Base-by-base conservation (phyloP, 1,139 yeast species). In the Saccharomyces hybrid region DNA sequence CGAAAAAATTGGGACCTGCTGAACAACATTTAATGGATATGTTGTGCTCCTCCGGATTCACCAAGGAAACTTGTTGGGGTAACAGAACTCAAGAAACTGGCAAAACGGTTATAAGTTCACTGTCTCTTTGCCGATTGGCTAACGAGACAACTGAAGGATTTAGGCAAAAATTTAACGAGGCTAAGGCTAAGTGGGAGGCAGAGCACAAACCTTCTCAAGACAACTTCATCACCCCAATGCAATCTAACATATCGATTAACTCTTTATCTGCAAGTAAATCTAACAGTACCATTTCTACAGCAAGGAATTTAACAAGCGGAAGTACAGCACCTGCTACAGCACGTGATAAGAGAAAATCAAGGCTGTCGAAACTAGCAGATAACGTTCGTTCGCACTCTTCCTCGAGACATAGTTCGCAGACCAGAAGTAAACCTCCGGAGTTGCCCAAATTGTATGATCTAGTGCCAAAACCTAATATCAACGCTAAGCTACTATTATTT, bases 21-120 rank as follows among this genome's bases (percentile, higher is more conserved):
- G 99, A 95, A 70, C 93, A 87, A 68, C 98, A 93, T 71, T 76
- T 95, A 53, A 81, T 89, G 72, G 97, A 90, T 60, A 95, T 95
- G 99, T 78, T 95, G 53, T 90, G 97, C 65, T 79, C 95, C 0
- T 85, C 96, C 0, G 99, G 99, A 0, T 88, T 91, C 62, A 73
- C 76, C 4, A 73, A 79, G 7, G 76, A 77, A 31, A 91, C 88
- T 48, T 67, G 70, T 25, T 95, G 99, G 99, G 97, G 97, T 3
- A 84, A 83, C 67, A 77, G 99, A 59, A 82, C 87, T 8, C 77
- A 86, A 60, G 98, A 91, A 68, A 95, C 96, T 0, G 82, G 83
- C 56, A 87, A 88, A 67, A 87, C 98, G 16, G 93, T 90, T 25
- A 79, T 95, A 52, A 83, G 88, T 63, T 88, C 97, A 16, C 75